phyloP scores from a whole-genome alignment of 164 flowering plant genomes.

The Vitis vinifera region DNA sequence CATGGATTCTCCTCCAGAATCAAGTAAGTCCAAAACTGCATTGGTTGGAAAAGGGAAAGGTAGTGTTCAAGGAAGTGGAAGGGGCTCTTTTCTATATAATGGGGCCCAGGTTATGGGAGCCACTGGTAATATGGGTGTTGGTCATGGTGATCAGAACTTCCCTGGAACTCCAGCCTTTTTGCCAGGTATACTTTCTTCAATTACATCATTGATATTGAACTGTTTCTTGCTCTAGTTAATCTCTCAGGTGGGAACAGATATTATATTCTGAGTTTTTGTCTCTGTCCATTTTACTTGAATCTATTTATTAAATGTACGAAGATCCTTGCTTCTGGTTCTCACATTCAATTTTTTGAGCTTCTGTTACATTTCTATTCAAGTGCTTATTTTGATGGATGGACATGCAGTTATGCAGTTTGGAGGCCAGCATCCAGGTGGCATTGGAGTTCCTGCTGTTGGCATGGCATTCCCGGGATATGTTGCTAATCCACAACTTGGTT shows the following conservation, averaged over 20 bases:
- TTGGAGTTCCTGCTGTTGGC: slow-evolving; percentile 97
- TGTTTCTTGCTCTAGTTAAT: no score
- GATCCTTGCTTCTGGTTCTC: not conserved
- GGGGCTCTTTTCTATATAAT: slow-evolving; percentile 65
- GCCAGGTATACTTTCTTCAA: slow-evolving; percentile 53
- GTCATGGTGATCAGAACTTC: slow-evolving; percentile 78
- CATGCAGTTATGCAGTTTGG: slow-evolving; percentile 93
- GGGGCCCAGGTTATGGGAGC: slow-evolving; percentile 73
- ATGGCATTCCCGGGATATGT: slow-evolving; percentile 99
- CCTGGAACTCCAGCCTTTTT: slow-evolving; percentile 70
- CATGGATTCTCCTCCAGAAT: slow-evolving; percentile 48
- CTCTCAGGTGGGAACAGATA: no score
- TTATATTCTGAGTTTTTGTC: no score
- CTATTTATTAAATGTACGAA: not conserved
- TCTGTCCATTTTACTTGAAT: not conserved
- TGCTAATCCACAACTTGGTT: slow-evolving; percentile 75
- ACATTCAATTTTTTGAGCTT: no score
- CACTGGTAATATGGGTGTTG: slow-evolving; percentile 59
- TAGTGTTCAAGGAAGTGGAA: slow-evolving; percentile 58
- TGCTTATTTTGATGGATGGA: slow-evolving; percentile 3
- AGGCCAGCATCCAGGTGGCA: slow-evolving; percentile 88
- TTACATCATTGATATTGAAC: not conserved
- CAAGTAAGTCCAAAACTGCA: slow-evolving; percentile 55
- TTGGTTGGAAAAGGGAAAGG: slow-evolving; percentile 64
- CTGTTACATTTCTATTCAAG: not conserved